These are phyloP conservation scores for Tetrahymena borealis DNA, from an alignment of 73 alveolate species.

Conservation along the genomic window DNA sequence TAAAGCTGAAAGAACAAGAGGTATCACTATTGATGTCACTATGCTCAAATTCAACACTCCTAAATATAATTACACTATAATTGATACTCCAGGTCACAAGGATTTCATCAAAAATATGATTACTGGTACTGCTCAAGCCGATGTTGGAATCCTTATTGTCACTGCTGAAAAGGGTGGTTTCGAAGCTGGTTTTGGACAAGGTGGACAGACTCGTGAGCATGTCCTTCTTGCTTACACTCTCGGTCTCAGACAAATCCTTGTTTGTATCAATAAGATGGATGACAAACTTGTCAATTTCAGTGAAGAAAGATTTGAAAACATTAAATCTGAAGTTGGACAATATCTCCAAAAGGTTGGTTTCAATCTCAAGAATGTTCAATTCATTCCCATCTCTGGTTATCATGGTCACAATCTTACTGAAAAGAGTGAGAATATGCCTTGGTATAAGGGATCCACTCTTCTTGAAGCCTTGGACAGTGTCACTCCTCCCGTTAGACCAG, in stretches of 20 bases:
- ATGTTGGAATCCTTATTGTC: slow-evolving; percentile 60
- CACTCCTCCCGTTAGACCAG: slow-evolving; percentile 65
- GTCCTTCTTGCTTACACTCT: slow-evolving; percentile 70
- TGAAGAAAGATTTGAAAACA: slow-evolving; percentile 60
- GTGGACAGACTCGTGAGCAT: slow-evolving; percentile 61
- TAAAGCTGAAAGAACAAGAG: slow-evolving; percentile 53
- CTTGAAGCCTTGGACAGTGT: slow-evolving; percentile 58
- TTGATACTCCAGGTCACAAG: slow-evolving; percentile 68
- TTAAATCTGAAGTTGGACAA: slow-evolving; percentile 44
- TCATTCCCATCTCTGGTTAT: slow-evolving; percentile 75
- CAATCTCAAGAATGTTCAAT: slow-evolving; percentile 52
- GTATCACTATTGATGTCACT: slow-evolving; percentile 63
- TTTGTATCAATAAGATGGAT: slow-evolving; percentile 74
- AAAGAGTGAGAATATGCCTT: slow-evolving; percentile 59
- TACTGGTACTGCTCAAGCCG: slow-evolving; percentile 61
- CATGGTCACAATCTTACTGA: slow-evolving; percentile 62
- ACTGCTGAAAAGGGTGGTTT: slow-evolving; percentile 69
- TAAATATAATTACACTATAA: slow-evolving; percentile 46
- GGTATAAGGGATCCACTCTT: slow-evolving; percentile 71
- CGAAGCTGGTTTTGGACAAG: slow-evolving; percentile 68
- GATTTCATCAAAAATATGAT: slow-evolving; percentile 24
- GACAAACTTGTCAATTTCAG: slow-evolving; percentile 36
- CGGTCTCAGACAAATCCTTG: slow-evolving; percentile 72
- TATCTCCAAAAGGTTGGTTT: slow-evolving; percentile 67
- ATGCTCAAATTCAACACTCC: slow-evolving; percentile 37